A percentile compares a stretch with the other conserved stretches of the same genome.
These are phyloP conservation scores for Saksenaea oblongispora DNA, from an alignment of 371 early-diverging fungal genomes.

Conservation along the genomic window DNA sequence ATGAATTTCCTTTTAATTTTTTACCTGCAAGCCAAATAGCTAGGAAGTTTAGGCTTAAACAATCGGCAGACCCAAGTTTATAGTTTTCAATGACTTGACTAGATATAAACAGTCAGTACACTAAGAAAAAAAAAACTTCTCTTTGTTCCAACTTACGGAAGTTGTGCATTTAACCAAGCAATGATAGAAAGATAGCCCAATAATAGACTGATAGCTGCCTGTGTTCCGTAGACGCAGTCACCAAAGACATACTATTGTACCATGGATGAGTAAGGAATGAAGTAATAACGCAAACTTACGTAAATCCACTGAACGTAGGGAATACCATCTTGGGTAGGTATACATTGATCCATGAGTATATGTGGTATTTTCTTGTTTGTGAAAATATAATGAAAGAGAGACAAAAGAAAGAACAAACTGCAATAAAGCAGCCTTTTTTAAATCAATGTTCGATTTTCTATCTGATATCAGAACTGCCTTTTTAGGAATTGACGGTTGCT, in stretches of 20 bases:
- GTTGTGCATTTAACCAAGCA: conserved; percentile 75
- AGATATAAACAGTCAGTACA: no score
- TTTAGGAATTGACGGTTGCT: conserved; percentile 1
- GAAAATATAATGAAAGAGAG: conserved; percentile 8
- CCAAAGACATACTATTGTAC: conserved; percentile 40
- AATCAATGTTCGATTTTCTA: background rate
- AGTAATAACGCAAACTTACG: conserved; percentile 17
- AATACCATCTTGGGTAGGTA: conserved; percentile 30
- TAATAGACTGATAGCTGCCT: conserved; percentile 31
- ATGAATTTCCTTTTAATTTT: background rate
- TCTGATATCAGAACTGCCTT: conserved; percentile 16
- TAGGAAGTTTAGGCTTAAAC: conserved; percentile 59
- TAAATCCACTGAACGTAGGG: conserved; percentile 37
- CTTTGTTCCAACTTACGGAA: conserved; percentile 57
- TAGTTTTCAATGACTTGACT: conserved; percentile 65
- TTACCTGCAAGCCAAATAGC: conserved; percentile 68
- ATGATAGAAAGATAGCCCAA: conserved; percentile 65
- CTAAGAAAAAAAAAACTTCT: background rate
- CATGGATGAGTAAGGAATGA: background rate
- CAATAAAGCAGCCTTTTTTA: conserved; percentile 7
- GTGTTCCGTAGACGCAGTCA: conserved; percentile 52
- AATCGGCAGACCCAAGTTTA: conserved; percentile 48
- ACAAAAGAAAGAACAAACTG: background rate
- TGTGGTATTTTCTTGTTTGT: background rate
- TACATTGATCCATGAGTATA: conserved; percentile 22